Base-by-base conservation (phyloP, 495 filamentous ascomycete species). In the Trichoderma asperelloides region DNA sequence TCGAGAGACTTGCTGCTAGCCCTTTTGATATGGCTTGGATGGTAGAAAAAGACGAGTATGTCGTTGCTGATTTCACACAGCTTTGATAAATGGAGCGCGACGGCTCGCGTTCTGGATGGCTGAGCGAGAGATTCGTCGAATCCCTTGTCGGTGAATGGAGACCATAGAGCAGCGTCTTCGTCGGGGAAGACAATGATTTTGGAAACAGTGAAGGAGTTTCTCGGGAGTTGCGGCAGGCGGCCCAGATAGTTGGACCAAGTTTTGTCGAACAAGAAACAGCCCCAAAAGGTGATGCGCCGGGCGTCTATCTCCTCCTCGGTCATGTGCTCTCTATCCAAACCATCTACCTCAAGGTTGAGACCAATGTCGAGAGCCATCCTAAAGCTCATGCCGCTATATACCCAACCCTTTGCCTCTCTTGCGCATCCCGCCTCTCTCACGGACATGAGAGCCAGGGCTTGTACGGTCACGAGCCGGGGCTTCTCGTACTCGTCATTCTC, bases 161-260 rank as follows among this genome's bases (percentile, higher is more conserved):
- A 87, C 95, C 95, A 98, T 62, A 80, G 74, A 71, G 90, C 89
- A 15, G 89, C 84, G 70, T 98, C 95, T 73, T 98, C 95, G 65
- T 82, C 80, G 0, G 94, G 95, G 71, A 98, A 91, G 21, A 98
- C 91, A 69, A 97, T 94, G 66, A 90, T 90, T 72, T 95, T 96
- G 1, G 91, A 91, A 12, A 91, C 89, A 23, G 87, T 96, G 65
- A 92, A 87, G 37, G 88, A 91, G 33, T 85, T 85, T 15, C 84
- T 87, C 2, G 90, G 87, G 27, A 97, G 78, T 73, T 98, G 96
- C 15, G 95, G 95, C 69, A 97, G 83, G 45, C 95, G 89, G 55
- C 95, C 95, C 37, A 98, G 87, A 70, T 98, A 98, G 76, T 97
- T 98, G 30, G 92, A 96, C 96, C 96, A 98, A 78, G 91, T 96